These are phyloP conservation scores for Glycine tomentella DNA, from an alignment of 306 rosid species.

Conservation along the genomic window DNA sequence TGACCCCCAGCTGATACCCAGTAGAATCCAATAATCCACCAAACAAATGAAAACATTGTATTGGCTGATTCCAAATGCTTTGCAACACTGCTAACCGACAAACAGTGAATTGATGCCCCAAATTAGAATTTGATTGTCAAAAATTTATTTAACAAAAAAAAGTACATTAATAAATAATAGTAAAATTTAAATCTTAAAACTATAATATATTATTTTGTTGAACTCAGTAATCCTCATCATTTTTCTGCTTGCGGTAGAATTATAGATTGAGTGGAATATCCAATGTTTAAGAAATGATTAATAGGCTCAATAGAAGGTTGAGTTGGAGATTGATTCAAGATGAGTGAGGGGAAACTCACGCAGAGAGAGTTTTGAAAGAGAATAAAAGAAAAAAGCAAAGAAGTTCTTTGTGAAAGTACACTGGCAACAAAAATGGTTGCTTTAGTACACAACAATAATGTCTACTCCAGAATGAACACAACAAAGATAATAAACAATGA, in stretches of 20 bases:
- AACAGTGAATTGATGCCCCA: background rate
- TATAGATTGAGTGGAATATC: background rate
- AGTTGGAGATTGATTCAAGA: constrained; percentile 7
- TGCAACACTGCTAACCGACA: constrained; percentile 60
- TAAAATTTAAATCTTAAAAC: background rate
- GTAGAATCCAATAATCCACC: constrained; percentile 99
- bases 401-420: background rate
- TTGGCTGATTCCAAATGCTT: constrained; percentile 96
- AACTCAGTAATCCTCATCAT: constrained; percentile 8
- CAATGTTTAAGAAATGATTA: background rate
- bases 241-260: background rate
- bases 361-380: constrained; percentile 2
- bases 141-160: background rate
- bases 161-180: background rate
- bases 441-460: background rate
- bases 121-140: background rate
- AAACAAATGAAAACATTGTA: constrained; percentile 94
- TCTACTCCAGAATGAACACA: background rate
- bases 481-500: background rate
- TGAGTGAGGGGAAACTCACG: background rate
- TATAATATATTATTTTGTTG: background rate
- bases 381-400: background rate
- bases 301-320: background rate
- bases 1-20: constrained; percentile 97
- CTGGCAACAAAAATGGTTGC: background rate